Evolutionary conservation across 805 yeast species (phyloP).

Genomic region (Saccharomycopsis fermentans): DNA sequence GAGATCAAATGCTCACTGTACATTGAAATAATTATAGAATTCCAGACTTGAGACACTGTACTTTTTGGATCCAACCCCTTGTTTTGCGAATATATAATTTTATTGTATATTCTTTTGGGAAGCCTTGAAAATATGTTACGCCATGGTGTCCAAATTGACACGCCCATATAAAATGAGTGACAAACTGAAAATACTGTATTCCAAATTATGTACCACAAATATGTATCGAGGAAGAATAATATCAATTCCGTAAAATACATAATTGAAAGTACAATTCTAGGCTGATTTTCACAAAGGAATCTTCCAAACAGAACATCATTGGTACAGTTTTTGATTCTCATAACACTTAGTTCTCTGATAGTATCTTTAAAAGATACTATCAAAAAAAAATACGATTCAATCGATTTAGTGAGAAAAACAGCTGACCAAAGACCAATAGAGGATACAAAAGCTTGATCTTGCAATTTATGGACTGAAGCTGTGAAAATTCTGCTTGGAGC

Average conservation of each 20-base stretch:
- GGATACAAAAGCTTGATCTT: conserved; percentile 44
- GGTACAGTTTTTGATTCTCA: conserved; percentile 45
- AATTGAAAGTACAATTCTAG: conserved; percentile 43
- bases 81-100: conserved; percentile 43
- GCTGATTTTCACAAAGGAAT: conserved; percentile 44
- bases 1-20: conserved; percentile 71
- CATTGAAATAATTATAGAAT: conserved; percentile 74
- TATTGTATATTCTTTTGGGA: conserved; percentile 67
- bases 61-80: conserved; percentile 37
- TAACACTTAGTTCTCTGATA: conserved; percentile 50
- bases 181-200: conserved; percentile 65
- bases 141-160: conserved; percentile 87
- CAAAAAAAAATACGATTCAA: conserved; percentile 71
- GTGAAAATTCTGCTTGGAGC: conserved; percentile 52
- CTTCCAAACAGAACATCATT: conserved; percentile 52
- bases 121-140: conserved; percentile 65
- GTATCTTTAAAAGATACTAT: conserved; percentile 68
- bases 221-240: conserved; percentile 70
- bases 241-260: conserved; percentile 53
- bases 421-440: conserved; percentile 63
- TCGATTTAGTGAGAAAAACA: conserved; percentile 56
- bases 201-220: conserved; percentile 78
- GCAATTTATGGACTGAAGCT: conserved; percentile 42
- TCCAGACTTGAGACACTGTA: conserved; percentile 68
- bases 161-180: conserved; percentile 62